These are phyloP conservation scores for Penicillium flavigenum DNA, from an alignment of 495 filamentous ascomycete species.

Conservation along the genomic window DNA sequence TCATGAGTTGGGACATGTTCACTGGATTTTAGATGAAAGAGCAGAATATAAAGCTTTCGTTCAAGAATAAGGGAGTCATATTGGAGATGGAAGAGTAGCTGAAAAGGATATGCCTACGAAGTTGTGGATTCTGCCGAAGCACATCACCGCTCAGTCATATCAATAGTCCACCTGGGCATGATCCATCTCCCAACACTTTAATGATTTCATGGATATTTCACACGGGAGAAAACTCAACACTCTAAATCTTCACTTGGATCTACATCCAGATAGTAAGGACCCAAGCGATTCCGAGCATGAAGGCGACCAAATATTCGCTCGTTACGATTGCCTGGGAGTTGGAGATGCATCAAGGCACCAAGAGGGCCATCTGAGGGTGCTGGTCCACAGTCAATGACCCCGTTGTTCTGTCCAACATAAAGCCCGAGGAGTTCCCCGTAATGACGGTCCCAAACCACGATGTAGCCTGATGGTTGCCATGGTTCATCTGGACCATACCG, in stretches of 20 bases:
- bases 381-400: conserved; percentile 22
- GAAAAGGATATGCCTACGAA: not conserved
- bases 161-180: not conserved
- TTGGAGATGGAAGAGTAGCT: not conserved
- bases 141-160: not conserved
- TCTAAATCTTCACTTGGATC: conserved; percentile 31
- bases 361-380: conserved; percentile 20
- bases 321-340: conserved; percentile 9
- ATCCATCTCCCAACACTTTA: not conserved
- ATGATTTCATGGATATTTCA: not conserved
- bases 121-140: not conserved
- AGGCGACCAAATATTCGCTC: not conserved
- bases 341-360: conserved; percentile 23
- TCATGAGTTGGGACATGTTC: not conserved
- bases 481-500: conserved; percentile 12
- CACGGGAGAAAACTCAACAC: conserved; percentile 11
- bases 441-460: conserved; percentile 42
- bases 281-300: conserved; percentile 9
- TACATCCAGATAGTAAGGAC: conserved; percentile 29
- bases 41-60: not conserved
- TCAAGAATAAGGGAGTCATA: not conserved
- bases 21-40: not conserved
- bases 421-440: conserved; percentile 31
- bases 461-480: conserved; percentile 38
- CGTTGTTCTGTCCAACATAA: conserved; percentile 26